Evolutionary conservation across 176 grass and related monocot species (phyloP).

Genomic region (Cenchrus americanus): DNA sequence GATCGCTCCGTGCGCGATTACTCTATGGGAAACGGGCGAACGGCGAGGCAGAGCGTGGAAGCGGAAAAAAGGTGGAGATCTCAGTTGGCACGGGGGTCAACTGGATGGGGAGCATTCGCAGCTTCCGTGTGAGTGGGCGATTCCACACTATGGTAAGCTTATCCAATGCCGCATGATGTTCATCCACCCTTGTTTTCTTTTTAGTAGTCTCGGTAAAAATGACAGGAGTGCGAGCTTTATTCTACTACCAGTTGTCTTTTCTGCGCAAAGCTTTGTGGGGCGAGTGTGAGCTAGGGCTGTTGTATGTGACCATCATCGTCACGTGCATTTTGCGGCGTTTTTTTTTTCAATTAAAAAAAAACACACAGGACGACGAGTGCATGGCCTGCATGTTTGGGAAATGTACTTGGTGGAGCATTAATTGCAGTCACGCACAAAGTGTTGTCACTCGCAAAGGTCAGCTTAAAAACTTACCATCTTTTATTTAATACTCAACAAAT

Average conservation of each 20-base stretch:
- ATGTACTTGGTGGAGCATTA: neutral
- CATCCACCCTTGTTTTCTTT: slow-evolving; percentile 22
- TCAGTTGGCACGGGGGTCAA: neutral
- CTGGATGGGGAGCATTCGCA: neutral
- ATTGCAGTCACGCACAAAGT: neutral
- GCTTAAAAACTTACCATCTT: neutral
- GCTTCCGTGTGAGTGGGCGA: too few relatives aligned
- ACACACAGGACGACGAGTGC: too few relatives aligned
- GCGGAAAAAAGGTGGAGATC: too few relatives aligned
- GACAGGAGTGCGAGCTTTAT: slow-evolving; percentile 33
- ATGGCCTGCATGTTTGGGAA: neutral
- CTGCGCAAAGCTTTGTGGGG: neutral
- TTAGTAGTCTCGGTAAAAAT: slow-evolving; percentile 23
- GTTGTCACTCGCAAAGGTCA: neutral
- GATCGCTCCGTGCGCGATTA: neutral
- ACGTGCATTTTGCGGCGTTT: neutral
- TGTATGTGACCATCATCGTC: slow-evolving; percentile 18
- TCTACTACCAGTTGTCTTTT: neutral
- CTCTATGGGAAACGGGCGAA: too few relatives aligned
- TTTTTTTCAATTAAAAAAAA: neutral
- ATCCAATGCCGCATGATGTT: slow-evolving; percentile 12
- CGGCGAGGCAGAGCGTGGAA: too few relatives aligned
- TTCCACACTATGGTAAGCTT: neutral
- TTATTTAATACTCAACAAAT: neutral
- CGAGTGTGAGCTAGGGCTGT: neutral